Conservation (phyloP, 306 rosid genomes). For the Trichosanthes cucumerina region DNA sequence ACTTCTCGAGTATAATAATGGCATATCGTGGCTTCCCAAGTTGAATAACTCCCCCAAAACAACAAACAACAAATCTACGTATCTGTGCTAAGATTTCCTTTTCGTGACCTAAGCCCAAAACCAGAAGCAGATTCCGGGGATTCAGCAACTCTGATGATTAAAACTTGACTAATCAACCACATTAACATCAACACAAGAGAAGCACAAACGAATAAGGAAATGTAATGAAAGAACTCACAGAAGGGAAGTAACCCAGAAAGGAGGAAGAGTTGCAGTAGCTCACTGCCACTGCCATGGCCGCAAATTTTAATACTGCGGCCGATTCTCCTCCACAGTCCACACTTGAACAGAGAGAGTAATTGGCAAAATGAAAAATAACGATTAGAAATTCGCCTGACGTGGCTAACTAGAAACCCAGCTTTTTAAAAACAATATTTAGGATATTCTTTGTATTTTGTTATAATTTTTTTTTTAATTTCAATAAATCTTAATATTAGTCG, state of each 20-base stretch:
- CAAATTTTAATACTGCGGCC: background rate
- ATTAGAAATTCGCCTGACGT: background rate
- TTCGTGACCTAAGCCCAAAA: background rate
- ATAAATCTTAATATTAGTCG: too few relatives aligned
- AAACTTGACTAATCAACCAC: background rate
- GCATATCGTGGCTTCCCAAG: background rate
- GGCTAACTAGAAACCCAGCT: background rate
- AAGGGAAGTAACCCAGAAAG: slow-evolving; percentile 30
- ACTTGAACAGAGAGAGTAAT: background rate
- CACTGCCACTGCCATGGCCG: slow-evolving; percentile 36
- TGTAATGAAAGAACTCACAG: slow-evolving; percentile 16
- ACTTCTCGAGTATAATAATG: background rate
- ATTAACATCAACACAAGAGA: background rate
- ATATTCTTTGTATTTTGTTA: too few relatives aligned
- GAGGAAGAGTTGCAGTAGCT: slow-evolving; percentile 44
- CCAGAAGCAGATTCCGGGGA: background rate
- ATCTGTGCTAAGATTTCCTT: background rate
- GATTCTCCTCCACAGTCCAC: background rate
- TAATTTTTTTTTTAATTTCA: too few relatives aligned
- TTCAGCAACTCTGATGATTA: background rate
- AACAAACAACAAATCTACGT: background rate
- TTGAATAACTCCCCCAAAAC: background rate
- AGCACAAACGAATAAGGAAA: background rate
- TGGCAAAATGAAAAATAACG: background rate
- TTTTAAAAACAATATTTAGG: too few relatives aligned